phyloP scores from a whole-genome alignment of 176 grass and related monocot species.

The Oryza meridionalis region DNA sequence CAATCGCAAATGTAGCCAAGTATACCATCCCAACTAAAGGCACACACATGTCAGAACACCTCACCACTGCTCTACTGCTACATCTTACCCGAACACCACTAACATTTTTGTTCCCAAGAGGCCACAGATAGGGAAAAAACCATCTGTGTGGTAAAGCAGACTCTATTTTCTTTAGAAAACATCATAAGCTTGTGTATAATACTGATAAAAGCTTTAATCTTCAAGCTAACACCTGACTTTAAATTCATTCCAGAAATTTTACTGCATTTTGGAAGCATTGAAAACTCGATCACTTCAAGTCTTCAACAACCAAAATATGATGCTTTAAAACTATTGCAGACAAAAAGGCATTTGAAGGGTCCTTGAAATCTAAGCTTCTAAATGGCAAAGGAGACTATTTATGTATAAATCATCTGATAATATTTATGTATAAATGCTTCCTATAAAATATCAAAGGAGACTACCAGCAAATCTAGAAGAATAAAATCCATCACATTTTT shows the following conservation, averaged over 20 bases:
- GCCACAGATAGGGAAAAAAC: neutral
- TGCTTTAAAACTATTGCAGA: neutral
- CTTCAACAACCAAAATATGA: neutral
- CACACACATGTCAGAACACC: neutral
- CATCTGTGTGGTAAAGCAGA: neutral
- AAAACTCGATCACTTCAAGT: neutral
- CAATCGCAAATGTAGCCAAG: neutral
- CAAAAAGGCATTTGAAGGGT: neutral
- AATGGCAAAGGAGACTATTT: neutral
- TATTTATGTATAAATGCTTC: neutral
- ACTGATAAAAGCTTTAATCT: neutral
- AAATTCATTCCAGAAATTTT: neutral
- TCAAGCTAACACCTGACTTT: neutral
- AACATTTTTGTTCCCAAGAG: neutral
- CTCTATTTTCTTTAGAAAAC: neutral
- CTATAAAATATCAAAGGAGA: neutral
- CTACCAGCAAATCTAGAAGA: slow-evolving; percentile 8
- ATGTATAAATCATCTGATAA: too few relatives aligned
- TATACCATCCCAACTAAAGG: neutral
- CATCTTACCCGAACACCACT: neutral
- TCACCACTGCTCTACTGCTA: neutral
- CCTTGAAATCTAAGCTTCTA: neutral
- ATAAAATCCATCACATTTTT: neutral
- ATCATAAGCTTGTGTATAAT: neutral
- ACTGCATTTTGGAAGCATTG: neutral